A percentile compares a stretch with the other conserved stretches of the same genome.
Evolutionary conservation across 2,329 filamentous ascomycete genomes (phyloP).

Genomic region (Curvularia lunata): DNA sequence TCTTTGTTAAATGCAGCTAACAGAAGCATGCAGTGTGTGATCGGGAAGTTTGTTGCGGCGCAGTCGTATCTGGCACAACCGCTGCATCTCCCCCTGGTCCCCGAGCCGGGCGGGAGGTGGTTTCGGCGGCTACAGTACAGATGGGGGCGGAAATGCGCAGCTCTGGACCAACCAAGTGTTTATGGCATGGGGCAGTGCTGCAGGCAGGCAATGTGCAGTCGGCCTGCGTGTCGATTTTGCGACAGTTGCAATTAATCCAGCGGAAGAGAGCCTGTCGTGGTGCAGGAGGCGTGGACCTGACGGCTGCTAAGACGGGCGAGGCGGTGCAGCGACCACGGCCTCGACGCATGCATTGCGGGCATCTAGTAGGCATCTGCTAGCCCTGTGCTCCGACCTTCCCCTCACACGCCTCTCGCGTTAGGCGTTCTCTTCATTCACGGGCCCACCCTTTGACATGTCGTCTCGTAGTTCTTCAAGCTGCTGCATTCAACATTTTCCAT

Average conservation of each 20-base stretch:
- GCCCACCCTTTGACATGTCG: not conserved
- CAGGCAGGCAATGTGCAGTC: constrained; percentile 7
- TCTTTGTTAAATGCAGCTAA: constrained; percentile 10
- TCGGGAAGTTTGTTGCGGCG: constrained; percentile 13
- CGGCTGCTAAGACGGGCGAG: not conserved
- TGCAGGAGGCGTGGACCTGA: constrained; percentile 1
- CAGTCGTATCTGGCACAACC: constrained; percentile 11
- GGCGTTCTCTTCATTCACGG: not conserved
- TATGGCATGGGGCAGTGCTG: constrained; percentile 8
- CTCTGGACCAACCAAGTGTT: constrained; percentile 14
- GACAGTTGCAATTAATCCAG: not conserved
- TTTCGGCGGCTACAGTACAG: constrained; percentile 12
- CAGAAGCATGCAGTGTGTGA: constrained; percentile 7
- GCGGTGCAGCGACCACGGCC: not conserved
- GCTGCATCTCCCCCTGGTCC: constrained; percentile 5
- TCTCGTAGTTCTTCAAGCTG: not conserved
- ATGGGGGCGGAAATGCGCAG: constrained; percentile 4
- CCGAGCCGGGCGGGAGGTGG: constrained; percentile 8
- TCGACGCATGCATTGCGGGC: not conserved
- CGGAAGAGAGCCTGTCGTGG: not conserved
- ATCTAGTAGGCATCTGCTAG: not conserved
- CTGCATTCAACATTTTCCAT: not conserved
- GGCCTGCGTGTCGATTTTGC: constrained; percentile 8
- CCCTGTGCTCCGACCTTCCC: not conserved
- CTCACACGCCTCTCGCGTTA: not conserved